Evolutionary conservation across 169 alveolate species (phyloP).

Genomic region (Plasmodium falciparum): DNA sequence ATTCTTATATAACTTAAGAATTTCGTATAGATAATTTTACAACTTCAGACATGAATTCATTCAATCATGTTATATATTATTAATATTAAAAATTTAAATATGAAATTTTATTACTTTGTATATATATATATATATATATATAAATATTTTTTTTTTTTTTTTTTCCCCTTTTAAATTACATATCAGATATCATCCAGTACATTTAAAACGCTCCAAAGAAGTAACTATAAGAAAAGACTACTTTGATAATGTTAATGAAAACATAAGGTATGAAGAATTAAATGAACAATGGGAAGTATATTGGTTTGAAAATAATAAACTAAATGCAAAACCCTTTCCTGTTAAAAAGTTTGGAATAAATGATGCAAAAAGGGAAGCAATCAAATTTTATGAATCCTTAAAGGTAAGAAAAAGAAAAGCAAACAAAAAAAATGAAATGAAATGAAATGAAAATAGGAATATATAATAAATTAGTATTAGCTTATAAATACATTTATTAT

Average conservation of each 20-base stretch:
- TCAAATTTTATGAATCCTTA: conserved; percentile 79
- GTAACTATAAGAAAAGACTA: conserved; percentile 80
- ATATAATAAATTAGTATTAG: neutral
- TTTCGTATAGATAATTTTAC: too few relatives aligned
- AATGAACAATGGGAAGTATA: conserved; percentile 90
- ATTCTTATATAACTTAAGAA: too few relatives aligned
- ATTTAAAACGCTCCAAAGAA: conserved; percentile 77
- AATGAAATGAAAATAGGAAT: too few relatives aligned
- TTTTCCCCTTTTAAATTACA: neutral
- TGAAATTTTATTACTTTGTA: too few relatives aligned
- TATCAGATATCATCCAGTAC: conserved; percentile 82
- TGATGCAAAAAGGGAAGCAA: conserved; percentile 81
- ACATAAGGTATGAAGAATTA: conserved; percentile 79
- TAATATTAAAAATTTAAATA: too few relatives aligned
- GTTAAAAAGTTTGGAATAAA: conserved; percentile 84
- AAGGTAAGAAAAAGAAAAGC: conserved; percentile 52
- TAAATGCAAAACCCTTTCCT: conserved; percentile 87
- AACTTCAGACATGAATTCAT: too few relatives aligned
- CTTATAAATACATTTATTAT: neutral
- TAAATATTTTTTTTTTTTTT: too few relatives aligned
- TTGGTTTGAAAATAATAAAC: conserved; percentile 83
- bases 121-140: too few relatives aligned
- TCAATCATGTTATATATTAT: too few relatives aligned
- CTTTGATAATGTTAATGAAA: conserved; percentile 78
- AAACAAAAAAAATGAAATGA: too few relatives aligned